Evolutionary conservation across 169 alveolate species (phyloP).

Genomic region (Plasmodium berghei): DNA sequence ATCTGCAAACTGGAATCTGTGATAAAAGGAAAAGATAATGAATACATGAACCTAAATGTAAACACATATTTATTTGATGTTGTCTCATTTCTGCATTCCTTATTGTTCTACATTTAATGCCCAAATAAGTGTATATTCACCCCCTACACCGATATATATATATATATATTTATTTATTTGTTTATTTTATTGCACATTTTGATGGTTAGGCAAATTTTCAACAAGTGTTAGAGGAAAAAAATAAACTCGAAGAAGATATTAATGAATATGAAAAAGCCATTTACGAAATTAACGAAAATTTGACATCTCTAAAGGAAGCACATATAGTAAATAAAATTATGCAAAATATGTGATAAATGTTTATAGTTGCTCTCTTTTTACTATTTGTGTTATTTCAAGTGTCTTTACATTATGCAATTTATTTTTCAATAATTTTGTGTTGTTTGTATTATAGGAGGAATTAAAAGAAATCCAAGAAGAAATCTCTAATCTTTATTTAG

Average conservation of each 20-base stretch:
- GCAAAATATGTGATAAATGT: background rate
- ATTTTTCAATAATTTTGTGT: background rate
- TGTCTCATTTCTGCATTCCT: background rate
- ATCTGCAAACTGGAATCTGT: constrained; percentile 20
- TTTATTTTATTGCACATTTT: too few relatives aligned
- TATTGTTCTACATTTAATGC: background rate
- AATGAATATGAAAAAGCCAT: constrained; percentile 42
- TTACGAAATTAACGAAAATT: constrained; percentile 62
- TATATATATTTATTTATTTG: too few relatives aligned
- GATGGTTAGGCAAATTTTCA: constrained; percentile 22
- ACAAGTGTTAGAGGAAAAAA: constrained; percentile 40
- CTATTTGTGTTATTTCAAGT: too few relatives aligned
- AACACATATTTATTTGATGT: background rate
- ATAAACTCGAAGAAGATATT: constrained; percentile 29
- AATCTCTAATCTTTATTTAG: constrained; percentile 24
- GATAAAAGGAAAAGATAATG: constrained; percentile 45
- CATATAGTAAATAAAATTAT: constrained; percentile 22
- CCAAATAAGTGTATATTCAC: too few relatives aligned
- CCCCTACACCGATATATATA: too few relatives aligned
- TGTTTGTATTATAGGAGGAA: constrained; percentile 18
- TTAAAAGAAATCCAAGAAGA: constrained; percentile 66
- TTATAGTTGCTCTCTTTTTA: background rate
- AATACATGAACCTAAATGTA: constrained; percentile 25
- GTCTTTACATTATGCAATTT: background rate
- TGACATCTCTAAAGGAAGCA: constrained; percentile 29